phyloP scores from a whole-genome alignment of 2,329 filamentous ascomycete species.

The Stagonosporopsis cucurbitacearum region DNA sequence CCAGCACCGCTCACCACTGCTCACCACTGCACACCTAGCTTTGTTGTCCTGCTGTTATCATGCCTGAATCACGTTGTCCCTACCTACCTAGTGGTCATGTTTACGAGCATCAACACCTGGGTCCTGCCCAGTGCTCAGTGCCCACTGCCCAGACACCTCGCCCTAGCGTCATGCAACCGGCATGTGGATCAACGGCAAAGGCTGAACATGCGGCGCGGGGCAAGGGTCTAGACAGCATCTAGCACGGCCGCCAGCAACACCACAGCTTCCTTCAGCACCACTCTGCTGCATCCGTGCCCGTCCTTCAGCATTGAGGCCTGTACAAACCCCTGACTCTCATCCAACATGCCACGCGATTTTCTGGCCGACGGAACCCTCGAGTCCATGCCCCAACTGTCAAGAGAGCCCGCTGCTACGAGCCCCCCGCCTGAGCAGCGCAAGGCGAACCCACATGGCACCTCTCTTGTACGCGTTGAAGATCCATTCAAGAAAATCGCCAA shows the following conservation, averaged over 20 bases:
- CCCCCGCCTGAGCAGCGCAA: constrained; percentile 20
- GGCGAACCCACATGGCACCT: constrained; percentile 8
- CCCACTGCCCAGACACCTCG: constrained; percentile 8
- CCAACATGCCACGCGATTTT: constrained; percentile 54
- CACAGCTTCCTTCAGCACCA: constrained; percentile 15
- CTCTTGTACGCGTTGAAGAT: constrained; percentile 30
- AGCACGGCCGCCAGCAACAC: constrained; percentile 22
- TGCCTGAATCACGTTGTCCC: constrained; percentile 4
- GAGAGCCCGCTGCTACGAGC: constrained; percentile 31
- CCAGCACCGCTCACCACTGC: not conserved
- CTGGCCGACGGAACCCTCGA: constrained; percentile 46
- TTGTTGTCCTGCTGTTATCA: no score
- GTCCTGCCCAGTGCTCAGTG: no score
- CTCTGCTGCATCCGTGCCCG: constrained; percentile 16
- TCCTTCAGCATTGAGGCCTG: constrained; percentile 4
- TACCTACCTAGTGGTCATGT: not conserved
- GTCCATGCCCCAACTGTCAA: constrained; percentile 48
- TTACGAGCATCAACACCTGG: constrained; percentile 4
- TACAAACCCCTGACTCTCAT: constrained; percentile 9
- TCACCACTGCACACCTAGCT: not conserved
- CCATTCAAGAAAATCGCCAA: constrained; percentile 36
- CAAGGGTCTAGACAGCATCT: constrained; percentile 20
- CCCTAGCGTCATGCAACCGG: constrained; percentile 10
- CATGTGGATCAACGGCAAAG: constrained; percentile 14
- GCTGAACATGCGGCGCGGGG: constrained; percentile 15